A percentile compares a stretch with the other conserved stretches of the same genome.
phyloP scores from a whole-genome alignment of 257 asterid species.

The Lavandula angustifolia region DNA sequence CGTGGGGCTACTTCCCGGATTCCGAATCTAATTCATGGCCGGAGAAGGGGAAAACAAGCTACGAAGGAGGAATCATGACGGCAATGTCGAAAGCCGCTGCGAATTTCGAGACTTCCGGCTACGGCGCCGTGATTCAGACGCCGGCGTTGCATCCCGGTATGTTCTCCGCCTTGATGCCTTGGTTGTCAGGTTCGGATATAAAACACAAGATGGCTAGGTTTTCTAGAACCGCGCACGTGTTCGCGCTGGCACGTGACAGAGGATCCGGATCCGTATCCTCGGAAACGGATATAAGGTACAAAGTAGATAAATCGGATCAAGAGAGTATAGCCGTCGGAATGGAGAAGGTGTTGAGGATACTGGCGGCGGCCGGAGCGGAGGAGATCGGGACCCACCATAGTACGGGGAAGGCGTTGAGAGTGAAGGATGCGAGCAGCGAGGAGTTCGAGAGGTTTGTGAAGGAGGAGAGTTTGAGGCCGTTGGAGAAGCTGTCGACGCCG shows the following conservation, averaged over 20 bases:
- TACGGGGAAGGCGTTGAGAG: constrained; percentile 53
- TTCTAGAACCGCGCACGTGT: constrained; percentile 65
- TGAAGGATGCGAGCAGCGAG: constrained; percentile 39
- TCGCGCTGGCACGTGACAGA: constrained; percentile 66
- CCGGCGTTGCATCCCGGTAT: constrained; percentile 84
- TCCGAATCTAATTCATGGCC: constrained; percentile 50
- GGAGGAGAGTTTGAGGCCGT: constrained; percentile 57
- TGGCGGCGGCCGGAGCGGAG: constrained; percentile 82
- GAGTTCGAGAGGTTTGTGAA: constrained; percentile 64
- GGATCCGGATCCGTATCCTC: constrained; percentile 57
- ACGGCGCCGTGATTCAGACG: constrained; percentile 73
- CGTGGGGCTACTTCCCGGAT: constrained; percentile 76
- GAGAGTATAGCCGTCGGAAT: constrained; percentile 53
- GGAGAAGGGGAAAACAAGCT: constrained; percentile 51
- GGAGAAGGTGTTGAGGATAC: constrained; percentile 58
- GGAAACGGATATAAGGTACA: constrained; percentile 47
- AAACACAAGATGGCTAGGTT: constrained; percentile 59
- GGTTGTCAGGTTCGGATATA: constrained; percentile 64
- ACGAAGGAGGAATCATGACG: constrained; percentile 74
- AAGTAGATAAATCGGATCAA: constrained; percentile 41
- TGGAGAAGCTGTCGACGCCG: constrained; percentile 42
- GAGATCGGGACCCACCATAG: constrained; percentile 78
- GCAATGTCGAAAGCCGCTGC: constrained; percentile 65
- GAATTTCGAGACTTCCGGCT: constrained; percentile 49
- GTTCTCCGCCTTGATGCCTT: constrained; percentile 68